Evolutionary conservation across 2,329 filamentous ascomycete genomes (phyloP), one percentile per base, ranked within the genome.

Genomic region (Aspergillus oerlinghausenensis): DNA sequence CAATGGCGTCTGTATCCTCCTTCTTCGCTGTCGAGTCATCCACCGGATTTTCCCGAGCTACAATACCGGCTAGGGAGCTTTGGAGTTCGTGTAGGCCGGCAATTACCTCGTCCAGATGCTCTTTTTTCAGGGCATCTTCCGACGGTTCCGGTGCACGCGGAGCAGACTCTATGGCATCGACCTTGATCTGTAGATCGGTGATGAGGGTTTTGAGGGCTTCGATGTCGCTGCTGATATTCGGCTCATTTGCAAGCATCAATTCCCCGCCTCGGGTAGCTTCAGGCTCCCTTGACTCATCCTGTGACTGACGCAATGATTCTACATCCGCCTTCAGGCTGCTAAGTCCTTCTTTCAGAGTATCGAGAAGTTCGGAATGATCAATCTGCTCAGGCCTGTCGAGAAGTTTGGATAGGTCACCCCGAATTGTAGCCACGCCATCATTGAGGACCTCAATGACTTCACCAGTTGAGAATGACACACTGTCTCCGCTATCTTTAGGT

Each of bases 1-100:
- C 93, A 57, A 97, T 92, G 10, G 91, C 91, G 59, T 93, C 86
- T 0, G 92, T 90, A 65, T 97, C 92, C 63, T 96, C 91, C 69
- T 90, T 90, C 32, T 81, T 85, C 5, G 88, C 86, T 2, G 80
- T 71, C 40, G 86, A 84, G 50, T 82, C 79, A 14, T 75, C 69
- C 10, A 63, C 60, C 26, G 64, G 60, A n/a, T 56, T 61, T 10
- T 75, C 75, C n/a, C 77, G 70, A 63, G 80, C 65, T 64, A 80
- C 67, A 57, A 84, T 69, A 26, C 76, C 76, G 55, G 80, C 75
- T n/a, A 89, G 78, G 8, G 82, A 80, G 10, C 80, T 81, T 58
- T 88, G 84, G 17, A 92, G 71, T 51, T 79, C 77, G 42, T 73
- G 70, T 23, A 81, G 66, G 4, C 75, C 77, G 4, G 70, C 66